Evolutionary conservation across 306 rosid genomes (phyloP).

Genomic region (Astragalus glycyphyllos): DNA sequence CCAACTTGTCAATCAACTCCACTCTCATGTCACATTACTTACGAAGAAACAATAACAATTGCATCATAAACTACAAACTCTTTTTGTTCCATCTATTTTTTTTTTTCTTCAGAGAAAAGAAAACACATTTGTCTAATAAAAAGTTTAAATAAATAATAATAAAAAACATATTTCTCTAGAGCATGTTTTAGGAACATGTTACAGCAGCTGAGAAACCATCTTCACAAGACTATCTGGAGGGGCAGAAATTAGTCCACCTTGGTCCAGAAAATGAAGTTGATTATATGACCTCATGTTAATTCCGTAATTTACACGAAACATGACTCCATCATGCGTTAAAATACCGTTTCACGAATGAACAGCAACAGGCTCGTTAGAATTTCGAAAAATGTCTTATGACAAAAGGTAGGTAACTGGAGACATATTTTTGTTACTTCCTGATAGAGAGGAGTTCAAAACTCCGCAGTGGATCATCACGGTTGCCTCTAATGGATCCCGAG

Average conservation of each 20-base stretch:
- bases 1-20: conserved; percentile 31
- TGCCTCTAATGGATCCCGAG: conserved; percentile 57
- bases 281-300: conserved; percentile 40
- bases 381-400: conserved; percentile 35
- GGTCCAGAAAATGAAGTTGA: conserved; percentile 45
- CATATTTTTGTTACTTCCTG: conserved; percentile 64
- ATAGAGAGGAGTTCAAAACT: conserved; percentile 94
- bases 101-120: background rate
- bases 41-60: conserved; percentile 31
- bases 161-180: conserved; percentile 43
- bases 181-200: conserved; percentile 49
- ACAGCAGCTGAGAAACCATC: conserved; percentile 50
- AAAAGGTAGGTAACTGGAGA: conserved; percentile 15
- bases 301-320: conserved; percentile 56
- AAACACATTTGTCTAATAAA: conserved; percentile 30
- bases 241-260: conserved; percentile 32
- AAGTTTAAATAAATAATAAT: background rate
- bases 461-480: conserved; percentile 86
- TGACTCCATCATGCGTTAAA: conserved; percentile 32
- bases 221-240: conserved; percentile 29
- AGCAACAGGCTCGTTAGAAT: conserved; percentile 33
- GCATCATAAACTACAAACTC: conserved; percentile 52
- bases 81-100: conserved; percentile 33
- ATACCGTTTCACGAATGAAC: conserved; percentile 43
- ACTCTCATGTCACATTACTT: conserved; percentile 32